Evolutionary conservation across 2,329 filamentous ascomycete genomes (phyloP).

Genomic region (Teratosphaeria epicoccoides): DNA sequence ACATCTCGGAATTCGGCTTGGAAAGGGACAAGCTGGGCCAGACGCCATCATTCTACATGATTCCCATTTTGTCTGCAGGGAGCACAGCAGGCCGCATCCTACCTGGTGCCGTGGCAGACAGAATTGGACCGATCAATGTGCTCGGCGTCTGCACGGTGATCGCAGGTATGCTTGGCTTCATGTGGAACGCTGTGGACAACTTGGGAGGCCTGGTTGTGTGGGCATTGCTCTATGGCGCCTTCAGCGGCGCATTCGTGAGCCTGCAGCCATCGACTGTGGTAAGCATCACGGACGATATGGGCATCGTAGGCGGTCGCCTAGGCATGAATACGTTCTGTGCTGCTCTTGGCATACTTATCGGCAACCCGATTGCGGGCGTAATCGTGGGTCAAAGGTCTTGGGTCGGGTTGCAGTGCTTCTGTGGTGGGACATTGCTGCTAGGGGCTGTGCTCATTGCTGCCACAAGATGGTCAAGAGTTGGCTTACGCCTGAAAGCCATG

Average conservation of each 20-base stretch:
- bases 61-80: conserved; percentile 55
- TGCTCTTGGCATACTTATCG: conserved; percentile 15
- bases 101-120: conserved; percentile 43
- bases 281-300: conserved; percentile 13
- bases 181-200: conserved; percentile 5
- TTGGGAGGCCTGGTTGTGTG: conserved; percentile 11
- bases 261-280: conserved; percentile 13
- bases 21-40: conserved; percentile 38
- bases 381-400: conserved; percentile 10
- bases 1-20: conserved; percentile 50
- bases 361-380: conserved; percentile 15
- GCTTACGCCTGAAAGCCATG: not conserved
- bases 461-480: not conserved
- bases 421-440: conserved; percentile 12
- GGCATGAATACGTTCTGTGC: conserved; percentile 17
- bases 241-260: conserved; percentile 15
- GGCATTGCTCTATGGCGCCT: conserved; percentile 15
- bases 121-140: conserved; percentile 38
- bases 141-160: conserved; percentile 36
- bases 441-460: conserved; percentile 6
- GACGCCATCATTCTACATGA: conserved; percentile 52
- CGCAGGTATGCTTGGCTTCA: conserved; percentile 15
- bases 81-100: conserved; percentile 47
- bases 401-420: conserved; percentile 14
- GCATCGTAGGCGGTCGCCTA: conserved; percentile 13